Base-by-base conservation (phyloP, 1,139 yeast genomes). In the Scheffersomyces lignicola region DNA sequence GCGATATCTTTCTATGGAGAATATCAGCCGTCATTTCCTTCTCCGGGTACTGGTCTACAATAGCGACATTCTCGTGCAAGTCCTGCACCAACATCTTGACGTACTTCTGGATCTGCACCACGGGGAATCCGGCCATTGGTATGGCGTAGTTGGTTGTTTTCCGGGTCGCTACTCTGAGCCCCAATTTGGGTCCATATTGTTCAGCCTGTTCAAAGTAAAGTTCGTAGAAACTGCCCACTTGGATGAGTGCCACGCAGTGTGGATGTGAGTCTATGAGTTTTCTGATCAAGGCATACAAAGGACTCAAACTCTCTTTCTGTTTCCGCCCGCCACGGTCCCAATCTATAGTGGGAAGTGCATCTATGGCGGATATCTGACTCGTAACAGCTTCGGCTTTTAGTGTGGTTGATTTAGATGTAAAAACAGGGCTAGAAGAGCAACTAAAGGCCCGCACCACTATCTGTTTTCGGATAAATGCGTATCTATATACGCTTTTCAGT, bases 51-150 rank as follows among this genome's bases (percentile, higher is more conserved):
- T 89, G 97, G 40, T 89, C 95, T 13, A 88, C 77, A 13, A 90
- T 71, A 0, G 92, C 96, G 0, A 89, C 97, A 34, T 80, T 83
- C 31, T 71, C 72, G 4, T 78, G 80, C 24, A 76, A 60, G 31
- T 82, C 87, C 39, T 80, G 80, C 1, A 90, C 95, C 30, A 90
- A 69, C 3, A 79, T 67, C 49, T 80, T 80, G 26, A 89, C 74
- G 48, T 86, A 89, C 41, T 88, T 76, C 38, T 82, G 85, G 21
- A 89, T 59, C 44, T 83, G 89, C 32, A 62, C 62, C 7, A 74
- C 65, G 0, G 98, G 97, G 50, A 92, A 92, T 0, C 98, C 98
- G 0, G 97, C 88, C 86, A 92, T 88, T 1, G 95, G 79, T 1
- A 89, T 78, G 7, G 59, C 60, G 31, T 69, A 74, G 35, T 60